Conservation (phyloP, 2,329 filamentous ascomycete species). For the Herpotrichia juniperi region DNA sequence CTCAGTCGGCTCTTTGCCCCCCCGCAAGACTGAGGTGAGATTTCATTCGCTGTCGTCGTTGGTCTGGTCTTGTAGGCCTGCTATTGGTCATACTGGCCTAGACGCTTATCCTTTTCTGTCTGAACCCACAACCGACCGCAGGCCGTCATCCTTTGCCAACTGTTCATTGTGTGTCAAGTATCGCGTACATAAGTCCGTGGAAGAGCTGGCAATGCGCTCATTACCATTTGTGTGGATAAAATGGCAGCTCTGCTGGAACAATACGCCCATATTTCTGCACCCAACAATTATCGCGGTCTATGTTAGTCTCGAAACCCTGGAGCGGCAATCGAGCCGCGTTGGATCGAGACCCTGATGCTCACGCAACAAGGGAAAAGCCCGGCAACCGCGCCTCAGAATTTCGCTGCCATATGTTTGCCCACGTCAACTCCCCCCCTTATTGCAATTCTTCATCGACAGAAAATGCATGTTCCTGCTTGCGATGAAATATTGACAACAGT, state of each 20-base stretch:
- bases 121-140: constrained; percentile 4
- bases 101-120: constrained; percentile 3
- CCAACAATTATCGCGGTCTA: too few relatives aligned
- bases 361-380: neutral
- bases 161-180: constrained; percentile 6
- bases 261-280: neutral
- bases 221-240: neutral
- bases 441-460: too few relatives aligned
- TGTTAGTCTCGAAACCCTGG: neutral
- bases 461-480: too few relatives aligned
- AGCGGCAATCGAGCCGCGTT: neutral
- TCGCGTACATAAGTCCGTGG: neutral
- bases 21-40: constrained; percentile 10
- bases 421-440: too few relatives aligned
- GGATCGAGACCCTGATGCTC: constrained; percentile 1
- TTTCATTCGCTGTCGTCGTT: constrained; percentile 9
- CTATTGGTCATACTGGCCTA: constrained; percentile 8
- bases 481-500: too few relatives aligned
- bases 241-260: neutral
- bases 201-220: neutral
- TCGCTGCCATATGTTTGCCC: too few relatives aligned
- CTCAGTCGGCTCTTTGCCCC: constrained; percentile 2
- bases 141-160: constrained; percentile 2
- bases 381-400: neutral
- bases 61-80: neutral